Percentiles rank a stretch among this genome's conserved stretches.
Evolutionary conservation across 179 eudicot species (phyloP).

Genomic region (Patellifolia procumbens): DNA sequence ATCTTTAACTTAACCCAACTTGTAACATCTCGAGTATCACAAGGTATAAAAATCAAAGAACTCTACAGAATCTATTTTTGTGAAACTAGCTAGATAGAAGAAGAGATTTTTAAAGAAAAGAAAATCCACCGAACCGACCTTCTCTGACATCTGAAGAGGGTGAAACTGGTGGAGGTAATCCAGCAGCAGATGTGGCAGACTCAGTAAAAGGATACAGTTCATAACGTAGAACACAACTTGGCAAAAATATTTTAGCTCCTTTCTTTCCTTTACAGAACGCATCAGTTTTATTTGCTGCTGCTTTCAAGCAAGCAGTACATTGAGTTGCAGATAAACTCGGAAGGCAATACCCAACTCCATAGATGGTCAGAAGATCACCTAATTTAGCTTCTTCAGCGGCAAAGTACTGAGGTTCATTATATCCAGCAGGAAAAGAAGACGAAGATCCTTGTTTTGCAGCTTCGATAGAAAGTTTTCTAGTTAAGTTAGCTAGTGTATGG

Average conservation of each 20-base stretch:
- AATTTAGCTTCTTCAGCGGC: slow-evolving; percentile 7
- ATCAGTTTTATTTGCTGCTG: neutral
- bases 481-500: neutral
- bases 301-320: slow-evolving; percentile 21
- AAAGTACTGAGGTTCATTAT: slow-evolving; percentile 1
- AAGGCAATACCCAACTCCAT: slow-evolving; percentile 22
- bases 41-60: too few species aligned
- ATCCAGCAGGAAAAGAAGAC: neutral
- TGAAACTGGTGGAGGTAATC: neutral
- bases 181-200: neutral
- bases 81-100: too few species aligned
- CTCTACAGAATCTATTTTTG: too few species aligned
- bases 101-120: too few species aligned
- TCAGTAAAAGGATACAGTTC: slow-evolving; percentile 4
- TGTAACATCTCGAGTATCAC: too few species aligned
- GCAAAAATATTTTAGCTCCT: slow-evolving; percentile 13
- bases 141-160: neutral
- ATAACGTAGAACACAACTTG: slow-evolving; percentile 23
- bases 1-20: too few species aligned
- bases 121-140: neutral
- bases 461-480: neutral
- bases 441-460: slow-evolving; percentile 5
- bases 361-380: neutral
- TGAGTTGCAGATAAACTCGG: slow-evolving; percentile 12
- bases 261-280: slow-evolving; percentile 5